phyloP scores from a whole-genome alignment of 495 filamentous ascomycete species.

The Trichoderma virens region DNA sequence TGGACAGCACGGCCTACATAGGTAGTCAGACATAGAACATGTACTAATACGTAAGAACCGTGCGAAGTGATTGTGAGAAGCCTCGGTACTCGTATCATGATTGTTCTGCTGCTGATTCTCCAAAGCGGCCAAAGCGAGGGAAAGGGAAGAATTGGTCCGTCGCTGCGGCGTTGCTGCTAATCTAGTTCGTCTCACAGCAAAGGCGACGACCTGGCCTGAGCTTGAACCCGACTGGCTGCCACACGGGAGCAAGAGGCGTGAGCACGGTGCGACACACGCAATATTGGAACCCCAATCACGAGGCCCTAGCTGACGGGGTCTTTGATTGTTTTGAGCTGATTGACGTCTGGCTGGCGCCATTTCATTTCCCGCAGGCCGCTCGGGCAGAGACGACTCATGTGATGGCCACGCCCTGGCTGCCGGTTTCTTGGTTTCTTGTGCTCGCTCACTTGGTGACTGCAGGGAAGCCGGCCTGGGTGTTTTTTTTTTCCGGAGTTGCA shows the following conservation, averaged over 20 bases:
- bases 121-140: too few relatives aligned
- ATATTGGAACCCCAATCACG: background rate
- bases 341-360: background rate
- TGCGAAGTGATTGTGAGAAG: too few relatives aligned
- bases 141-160: too few relatives aligned
- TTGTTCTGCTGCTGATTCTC: too few relatives aligned
- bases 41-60: too few relatives aligned
- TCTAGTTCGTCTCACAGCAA: background rate
- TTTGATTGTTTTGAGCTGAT: conserved; percentile 5
- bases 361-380: background rate
- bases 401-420: background rate
- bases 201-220: background rate
- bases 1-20: background rate
- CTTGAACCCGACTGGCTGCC: background rate
- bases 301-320: background rate
- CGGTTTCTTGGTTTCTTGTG: background rate
- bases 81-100: too few relatives aligned
- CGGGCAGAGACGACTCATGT: conserved; percentile 1
- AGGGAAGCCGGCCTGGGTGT: background rate
- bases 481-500: background rate
- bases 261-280: conserved; percentile 8
- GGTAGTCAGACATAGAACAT: background rate
- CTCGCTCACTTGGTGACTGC: background rate
- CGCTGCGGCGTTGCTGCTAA: too few relatives aligned
- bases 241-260: background rate